These are phyloP conservation scores for Cytospora piceicola DNA, from an alignment of 2,329 filamentous ascomycete species.

Conservation along the genomic window DNA sequence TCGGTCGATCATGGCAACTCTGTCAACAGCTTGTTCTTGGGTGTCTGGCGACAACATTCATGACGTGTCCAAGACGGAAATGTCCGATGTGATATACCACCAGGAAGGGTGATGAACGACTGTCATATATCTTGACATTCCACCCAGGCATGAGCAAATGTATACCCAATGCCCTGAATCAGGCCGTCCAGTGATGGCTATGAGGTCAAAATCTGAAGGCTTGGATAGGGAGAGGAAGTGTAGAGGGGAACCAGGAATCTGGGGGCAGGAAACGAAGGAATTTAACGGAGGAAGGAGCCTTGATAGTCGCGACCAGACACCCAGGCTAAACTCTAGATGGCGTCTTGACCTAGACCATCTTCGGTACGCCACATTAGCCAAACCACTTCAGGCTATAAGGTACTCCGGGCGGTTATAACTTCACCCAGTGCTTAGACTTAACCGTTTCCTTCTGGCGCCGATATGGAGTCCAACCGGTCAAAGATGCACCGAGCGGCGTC, in stretches of 20 bases:
- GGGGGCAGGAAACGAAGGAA: slow-evolving; percentile 7
- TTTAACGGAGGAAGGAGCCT: neutral
- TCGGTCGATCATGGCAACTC: slow-evolving; percentile 14
- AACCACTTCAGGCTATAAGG: neutral
- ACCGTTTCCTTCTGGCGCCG: slow-evolving; percentile 10
- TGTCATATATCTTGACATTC: neutral
- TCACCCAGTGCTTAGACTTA: neutral
- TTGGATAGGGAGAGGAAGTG: slow-evolving; percentile 17
- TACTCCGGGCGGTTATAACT: neutral
- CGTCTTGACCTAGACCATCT: neutral
- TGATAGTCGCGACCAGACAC: too few species aligned
- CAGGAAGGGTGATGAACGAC: slow-evolving; percentile 5
- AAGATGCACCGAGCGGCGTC: slow-evolving; percentile 5
- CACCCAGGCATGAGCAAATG: slow-evolving; percentile 9
- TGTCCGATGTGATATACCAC: slow-evolving; percentile 20
- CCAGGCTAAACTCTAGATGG: too few species aligned
- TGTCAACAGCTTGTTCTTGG: slow-evolving; percentile 16
- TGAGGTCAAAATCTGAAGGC: slow-evolving; percentile 8
- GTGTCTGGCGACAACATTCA: neutral
- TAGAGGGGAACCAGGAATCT: neutral
- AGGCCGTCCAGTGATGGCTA: slow-evolving; percentile 13
- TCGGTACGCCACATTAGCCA: neutral
- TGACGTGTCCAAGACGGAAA: slow-evolving; percentile 1
- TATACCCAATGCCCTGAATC: slow-evolving; percentile 14
- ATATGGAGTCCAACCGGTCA: neutral